Conservation (phyloP, 2,329 filamentous ascomycete species). For the Rasamsonia emersonii region DNA sequence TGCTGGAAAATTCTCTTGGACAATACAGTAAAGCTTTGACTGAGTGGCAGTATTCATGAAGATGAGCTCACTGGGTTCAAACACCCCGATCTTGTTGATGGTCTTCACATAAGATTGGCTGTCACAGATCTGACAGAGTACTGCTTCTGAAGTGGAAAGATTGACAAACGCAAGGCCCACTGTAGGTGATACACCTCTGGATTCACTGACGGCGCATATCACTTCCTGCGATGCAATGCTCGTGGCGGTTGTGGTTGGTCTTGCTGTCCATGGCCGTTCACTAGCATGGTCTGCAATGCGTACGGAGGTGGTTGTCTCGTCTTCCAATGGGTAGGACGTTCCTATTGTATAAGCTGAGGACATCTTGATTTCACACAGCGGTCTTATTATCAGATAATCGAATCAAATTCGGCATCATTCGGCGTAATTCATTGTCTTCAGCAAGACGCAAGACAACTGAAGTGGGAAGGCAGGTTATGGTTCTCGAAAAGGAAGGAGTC, state of each 20-base stretch:
- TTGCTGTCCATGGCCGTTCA: too few species aligned
- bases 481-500: background rate
- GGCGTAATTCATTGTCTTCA: background rate
- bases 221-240: conserved; percentile 57
- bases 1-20: conserved; percentile 62
- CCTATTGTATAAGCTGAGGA: conserved; percentile 4
- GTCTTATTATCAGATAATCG: too few species aligned
- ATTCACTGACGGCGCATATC: conserved; percentile 82
- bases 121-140: conserved; percentile 85
- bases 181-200: conserved; percentile 73
- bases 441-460: background rate
- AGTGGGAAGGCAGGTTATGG: conserved; percentile 4
- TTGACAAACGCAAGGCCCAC: conserved; percentile 86
- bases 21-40: conserved; percentile 65
- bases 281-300: too few species aligned
- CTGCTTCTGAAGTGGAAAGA: conserved; percentile 70
- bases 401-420: too few species aligned
- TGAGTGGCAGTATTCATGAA: conserved; percentile 66
- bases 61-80: conserved; percentile 70
- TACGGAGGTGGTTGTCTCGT: conserved; percentile 9
- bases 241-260: conserved; percentile 47
- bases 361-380: background rate
- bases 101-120: conserved; percentile 86
- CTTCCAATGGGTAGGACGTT: conserved; percentile 5
- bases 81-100: conserved; percentile 74